Evolutionary conservation across 2,329 filamentous ascomycete species (phyloP).

Genomic region (Talaromyces verruculosus): DNA sequence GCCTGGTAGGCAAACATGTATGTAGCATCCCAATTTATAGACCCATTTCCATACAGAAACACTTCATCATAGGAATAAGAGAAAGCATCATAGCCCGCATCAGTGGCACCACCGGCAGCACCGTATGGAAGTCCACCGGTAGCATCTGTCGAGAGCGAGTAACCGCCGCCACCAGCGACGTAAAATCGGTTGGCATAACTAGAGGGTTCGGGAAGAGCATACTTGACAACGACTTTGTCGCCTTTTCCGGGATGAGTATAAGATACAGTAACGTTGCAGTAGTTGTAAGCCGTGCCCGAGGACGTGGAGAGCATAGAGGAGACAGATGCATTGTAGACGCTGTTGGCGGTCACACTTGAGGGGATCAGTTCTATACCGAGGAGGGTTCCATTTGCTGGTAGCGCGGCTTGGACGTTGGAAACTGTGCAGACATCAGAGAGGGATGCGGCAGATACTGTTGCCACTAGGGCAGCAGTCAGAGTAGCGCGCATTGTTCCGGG

Average conservation of each 20-base stretch:
- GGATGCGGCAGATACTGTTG: not conserved
- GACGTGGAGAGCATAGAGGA: not conserved
- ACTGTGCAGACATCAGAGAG: not conserved
- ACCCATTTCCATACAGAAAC: conserved; percentile 11
- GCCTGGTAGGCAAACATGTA: conserved; percentile 18
- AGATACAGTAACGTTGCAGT: not conserved
- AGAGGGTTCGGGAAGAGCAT: not conserved
- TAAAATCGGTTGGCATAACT: not conserved
- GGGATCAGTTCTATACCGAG: not conserved
- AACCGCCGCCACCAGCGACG: not conserved
- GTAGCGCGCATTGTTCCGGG: not conserved
- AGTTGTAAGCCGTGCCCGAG: not conserved
- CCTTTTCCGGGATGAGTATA: not conserved
- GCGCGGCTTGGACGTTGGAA: not conserved
- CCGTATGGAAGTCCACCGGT: not conserved
- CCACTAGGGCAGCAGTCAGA: not conserved
- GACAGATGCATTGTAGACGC: not conserved
- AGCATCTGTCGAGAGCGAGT: not conserved
- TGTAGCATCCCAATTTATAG: conserved; percentile 14
- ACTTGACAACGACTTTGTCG: not conserved
- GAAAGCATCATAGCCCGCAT: not conserved
- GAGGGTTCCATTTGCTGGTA: not conserved
- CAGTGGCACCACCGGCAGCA: not conserved
- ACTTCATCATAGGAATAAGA: not conserved
- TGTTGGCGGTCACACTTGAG: not conserved